A percentile compares a stretch with the other conserved stretches of the same genome.
Conservation (phyloP, 1,284 basidiomycete species). For the Mrakiaceae sp. region DNA sequence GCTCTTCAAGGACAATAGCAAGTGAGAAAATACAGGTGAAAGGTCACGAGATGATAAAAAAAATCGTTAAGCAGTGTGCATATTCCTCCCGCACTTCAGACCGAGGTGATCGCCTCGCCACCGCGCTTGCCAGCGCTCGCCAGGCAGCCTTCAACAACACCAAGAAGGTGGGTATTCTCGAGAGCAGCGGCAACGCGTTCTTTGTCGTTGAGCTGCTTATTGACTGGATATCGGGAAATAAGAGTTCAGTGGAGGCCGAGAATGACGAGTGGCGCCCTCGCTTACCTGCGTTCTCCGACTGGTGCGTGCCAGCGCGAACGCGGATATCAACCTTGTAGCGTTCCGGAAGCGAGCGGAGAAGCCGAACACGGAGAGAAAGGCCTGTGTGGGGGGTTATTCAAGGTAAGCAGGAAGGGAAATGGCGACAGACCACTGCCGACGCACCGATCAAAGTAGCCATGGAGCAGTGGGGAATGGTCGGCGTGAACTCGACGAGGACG, state of each 20-base stretch:
- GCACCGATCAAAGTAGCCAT: conserved; percentile 94
- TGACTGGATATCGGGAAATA: conserved; percentile 46
- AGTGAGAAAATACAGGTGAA: no score
- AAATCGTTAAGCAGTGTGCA: no score
- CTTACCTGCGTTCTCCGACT: conserved; percentile 74
- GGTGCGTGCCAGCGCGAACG: conserved; percentile 88
- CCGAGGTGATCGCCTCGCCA: conserved; percentile 3
- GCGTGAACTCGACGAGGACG: conserved; percentile 81
- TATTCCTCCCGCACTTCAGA: no score
- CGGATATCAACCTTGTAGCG: conserved; percentile 92
- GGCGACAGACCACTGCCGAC: conserved; percentile 20
- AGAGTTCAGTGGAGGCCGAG: neutral
- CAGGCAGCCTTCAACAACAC: conserved; percentile 81
- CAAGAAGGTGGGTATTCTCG: conserved; percentile 77
- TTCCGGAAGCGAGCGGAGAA: conserved; percentile 78
- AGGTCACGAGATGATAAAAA: no score
- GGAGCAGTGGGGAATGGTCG: conserved; percentile 95
- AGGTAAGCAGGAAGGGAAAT: no score
- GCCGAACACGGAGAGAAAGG: conserved; percentile 79
- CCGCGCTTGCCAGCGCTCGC: conserved; percentile 41
- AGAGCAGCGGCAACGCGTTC: conserved; percentile 94
- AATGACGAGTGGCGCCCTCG: neutral
- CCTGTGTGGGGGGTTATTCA: conserved; percentile 41
- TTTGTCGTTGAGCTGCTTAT: conserved; percentile 98
- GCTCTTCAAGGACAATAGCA: no score